Conservation (phyloP, 208 protist species). For the Trypanosoma congolense region DNA sequence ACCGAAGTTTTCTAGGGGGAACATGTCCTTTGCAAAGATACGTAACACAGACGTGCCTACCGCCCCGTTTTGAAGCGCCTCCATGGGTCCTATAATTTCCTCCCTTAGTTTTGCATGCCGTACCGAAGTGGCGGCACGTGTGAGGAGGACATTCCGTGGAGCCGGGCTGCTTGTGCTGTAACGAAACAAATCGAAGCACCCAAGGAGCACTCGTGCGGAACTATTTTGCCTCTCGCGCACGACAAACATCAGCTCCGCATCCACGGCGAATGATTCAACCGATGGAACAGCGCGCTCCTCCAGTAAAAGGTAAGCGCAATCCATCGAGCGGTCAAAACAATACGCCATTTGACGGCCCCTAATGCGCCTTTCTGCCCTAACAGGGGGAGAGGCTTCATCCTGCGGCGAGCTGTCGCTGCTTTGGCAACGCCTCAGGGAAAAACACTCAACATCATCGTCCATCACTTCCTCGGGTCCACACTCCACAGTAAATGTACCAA, state of each 20-base stretch:
- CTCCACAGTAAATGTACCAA: conserved; percentile 9
- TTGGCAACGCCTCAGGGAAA: conserved; percentile 5
- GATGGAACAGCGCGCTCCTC: conserved; percentile 23
- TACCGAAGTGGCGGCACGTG: conserved; percentile 28
- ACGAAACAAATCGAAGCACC: conserved; percentile 50
- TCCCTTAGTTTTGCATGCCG: conserved; percentile 35
- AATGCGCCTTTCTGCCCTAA: conserved; percentile 12
- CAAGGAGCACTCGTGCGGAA: conserved; percentile 24
- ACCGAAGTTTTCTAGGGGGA: conserved; percentile 28
- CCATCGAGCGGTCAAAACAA: conserved; percentile 56
- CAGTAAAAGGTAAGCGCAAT: conserved; percentile 44
- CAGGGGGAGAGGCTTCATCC: neutral
- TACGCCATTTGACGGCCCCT: conserved; percentile 23
- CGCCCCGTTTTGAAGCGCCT: conserved; percentile 1
- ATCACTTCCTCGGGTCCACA: neutral
- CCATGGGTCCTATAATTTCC: conserved; percentile 24
- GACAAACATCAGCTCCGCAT: conserved; percentile 56
- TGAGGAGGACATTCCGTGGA: conserved; percentile 13
- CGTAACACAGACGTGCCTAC: conserved; percentile 3
- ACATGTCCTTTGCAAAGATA: conserved; percentile 66
- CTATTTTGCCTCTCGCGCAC: neutral
- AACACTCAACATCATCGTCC: conserved; percentile 2
- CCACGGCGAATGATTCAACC: conserved; percentile 34
- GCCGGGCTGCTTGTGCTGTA: conserved; percentile 17
- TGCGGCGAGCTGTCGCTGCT: neutral